Evolutionary conservation across 1,139 yeast genomes (phyloP), one percentile per base, ranked within the genome.

Genomic region (Sugiyamaella paludigena): DNA sequence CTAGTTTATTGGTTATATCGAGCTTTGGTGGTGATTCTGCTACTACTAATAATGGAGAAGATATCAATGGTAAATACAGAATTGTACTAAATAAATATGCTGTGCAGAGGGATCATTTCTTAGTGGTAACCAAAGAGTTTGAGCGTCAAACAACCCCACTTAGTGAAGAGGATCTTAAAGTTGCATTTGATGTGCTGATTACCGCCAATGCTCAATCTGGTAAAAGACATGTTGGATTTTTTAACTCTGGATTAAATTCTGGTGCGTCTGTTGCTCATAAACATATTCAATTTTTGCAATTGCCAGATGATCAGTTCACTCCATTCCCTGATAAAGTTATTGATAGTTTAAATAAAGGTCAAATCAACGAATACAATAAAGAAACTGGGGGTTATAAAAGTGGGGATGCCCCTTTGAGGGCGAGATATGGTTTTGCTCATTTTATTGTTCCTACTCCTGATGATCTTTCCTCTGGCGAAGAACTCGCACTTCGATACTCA

Each of bases 191-290:
- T 4, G 70, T 86, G 19, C 70, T 91, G 51, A 66, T 66, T 40
- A 55, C 72, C 16, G 66, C 63, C 7, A 66, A 70, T 43, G 76
- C 57, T 9, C 67, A 64, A 27, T 61, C 69, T 24, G 66, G 66
- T 8, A 63, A 63, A 35, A 72, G 76, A 54, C 78, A 77, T 76
- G 74, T 91, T 66, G 92, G 88, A 0, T 91, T 92, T 67, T 92
- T 80, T 75, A 92, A 92, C 65, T 83, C 89, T 63, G 98, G 98
- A 4, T 80, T 81, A 26, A 76, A 81, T 59, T 83, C 95, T 57
- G 98, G 98, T 1, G 96, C 96, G 7, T 87, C 96, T 0, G 94
- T 89, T 60, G 84, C 88, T 43, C 98, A 92, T 69, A 87, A 87
- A 61, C 98, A 92, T 69, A 68, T 91, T 53, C 98, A 92, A 67